Base-by-base conservation (phyloP, 1,284 basidiomycete genomes). In the Cystobasidiaceae sp. region DNA sequence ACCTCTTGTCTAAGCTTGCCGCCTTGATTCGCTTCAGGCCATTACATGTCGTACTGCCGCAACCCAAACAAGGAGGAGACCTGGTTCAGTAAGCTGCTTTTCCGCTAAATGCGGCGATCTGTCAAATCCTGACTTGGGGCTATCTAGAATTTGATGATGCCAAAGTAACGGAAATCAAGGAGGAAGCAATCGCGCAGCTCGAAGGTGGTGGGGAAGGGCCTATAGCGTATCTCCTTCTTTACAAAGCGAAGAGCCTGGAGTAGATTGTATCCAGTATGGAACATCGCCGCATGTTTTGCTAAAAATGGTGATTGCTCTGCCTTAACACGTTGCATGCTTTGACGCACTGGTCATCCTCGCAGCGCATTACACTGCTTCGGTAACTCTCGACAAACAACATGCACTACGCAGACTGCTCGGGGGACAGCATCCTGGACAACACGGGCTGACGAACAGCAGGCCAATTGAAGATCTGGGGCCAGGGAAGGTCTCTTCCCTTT, bases 171-270 rank as follows among this genome's bases (percentile, higher is more conserved):
- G 71, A 86, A 41, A 89, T 92, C 77, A 85, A 85, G 3, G 83
- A 82, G 74, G 90, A 92, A 74, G 93, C 92, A 78, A 80, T 97
- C 65, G 75, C 82, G 30, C 84, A 85, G 9, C 82, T 96, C 70
- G 90, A 93, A 70, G 93, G 93, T 4, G 93, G 93, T 68, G 93
- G 86, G 70, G 78, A 80, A 76, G 81, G 92, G 75, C 87, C 87
- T 49, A 84, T 85, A 33, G 90, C 91, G 34, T 93, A 93, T 77
- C 87, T 93, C 69, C 77, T 94, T 70, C 78, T 93, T 71, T 94
- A 93, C 78, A 84, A 82, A 81, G 59, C 66, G 25, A 72, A 74
- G 54, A 34, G 55, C 13, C 55, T 74, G 23, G 69, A 70, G 30
- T 74, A 28, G n/a, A n/a, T n/a, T n/a, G n/a, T n/a, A n/a, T n/a